Evolutionary conservation across 495 filamentous ascomycete species (phyloP), one percentile per base, ranked within the genome.

Genomic region (Lasiosphaeriaceae sp.): DNA sequence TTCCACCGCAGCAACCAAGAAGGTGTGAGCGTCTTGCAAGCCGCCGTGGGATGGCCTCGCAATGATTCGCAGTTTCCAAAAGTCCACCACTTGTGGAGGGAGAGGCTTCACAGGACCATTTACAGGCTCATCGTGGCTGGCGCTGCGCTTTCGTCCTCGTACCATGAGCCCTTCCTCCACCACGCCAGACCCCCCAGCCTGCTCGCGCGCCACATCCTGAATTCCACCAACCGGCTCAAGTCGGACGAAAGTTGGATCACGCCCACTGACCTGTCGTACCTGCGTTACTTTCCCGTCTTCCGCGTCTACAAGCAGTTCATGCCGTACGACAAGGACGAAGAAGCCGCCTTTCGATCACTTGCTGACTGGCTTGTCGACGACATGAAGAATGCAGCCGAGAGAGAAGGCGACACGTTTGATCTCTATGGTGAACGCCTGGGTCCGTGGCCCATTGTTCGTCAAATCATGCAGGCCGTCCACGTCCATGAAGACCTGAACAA

Each of bases 41-140:
- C 37, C 2, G 31, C 35, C 34, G 50, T 52, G 17, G 50, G 50
- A 34, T 52, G 50, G 50, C 50, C 34, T 1, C 50, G 50, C n/a
- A 9, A 43, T 17, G 17, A 52, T 24, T 34, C 50, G 8, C 34
- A 14, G 9, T 52, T 52, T 34, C 50, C 34, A 4, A 2, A 11
- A 0, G 35, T 39, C 14, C 35, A 14, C 11, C 34, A 11, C n/a
- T 17, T 43, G n/a, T 52, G 50, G 50, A 37, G 35, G 31, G 34
- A 52, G 21, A 52, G 50, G 34, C 20, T 52, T 16, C 37, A 52
- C 22, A 34, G 34, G 11, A 52, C 34, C 19, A 52, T 52, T 4
- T 52, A 39, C 35, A 31, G 50, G 17, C 31, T 52, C 2, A 43
- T 41, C 29, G 37, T 52, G 17, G 22, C 29, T 20, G 50, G 50